Percentiles rank a stretch among this genome's conserved stretches.
phyloP scores from a whole-genome alignment of 2,329 filamentous ascomycete species.

The Calonectria pauciramosa region DNA sequence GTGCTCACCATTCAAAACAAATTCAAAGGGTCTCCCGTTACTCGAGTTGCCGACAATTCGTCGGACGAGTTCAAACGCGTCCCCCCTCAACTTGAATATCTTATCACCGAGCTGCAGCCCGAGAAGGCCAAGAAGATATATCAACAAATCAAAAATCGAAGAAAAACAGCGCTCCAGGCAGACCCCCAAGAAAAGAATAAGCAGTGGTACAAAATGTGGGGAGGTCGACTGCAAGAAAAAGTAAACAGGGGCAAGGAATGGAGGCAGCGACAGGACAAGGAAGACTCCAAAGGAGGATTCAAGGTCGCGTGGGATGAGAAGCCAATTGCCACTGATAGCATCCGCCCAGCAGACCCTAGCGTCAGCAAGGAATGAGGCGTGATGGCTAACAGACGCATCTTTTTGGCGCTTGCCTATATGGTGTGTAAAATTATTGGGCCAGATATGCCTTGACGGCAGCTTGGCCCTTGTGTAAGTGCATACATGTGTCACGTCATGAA shows the following conservation, averaged over 20 bases:
- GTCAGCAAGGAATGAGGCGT: not conserved
- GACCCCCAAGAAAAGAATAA: constrained; percentile 57
- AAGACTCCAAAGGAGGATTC: constrained; percentile 62
- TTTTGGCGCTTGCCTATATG: not conserved
- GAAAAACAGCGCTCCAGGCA: constrained; percentile 60
- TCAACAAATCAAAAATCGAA: constrained; percentile 66
- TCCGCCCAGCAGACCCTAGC: not conserved
- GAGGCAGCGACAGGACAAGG: constrained; percentile 67
- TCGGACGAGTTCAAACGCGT: not conserved
- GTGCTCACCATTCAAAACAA: constrained; percentile 80
- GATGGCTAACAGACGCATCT: not conserved
- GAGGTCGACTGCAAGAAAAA: constrained; percentile 54
- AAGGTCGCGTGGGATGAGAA: constrained; percentile 61
- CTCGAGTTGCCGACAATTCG: constrained; percentile 64
- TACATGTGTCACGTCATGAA: not conserved
- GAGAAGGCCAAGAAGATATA: constrained; percentile 67
- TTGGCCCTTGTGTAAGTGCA: not conserved
- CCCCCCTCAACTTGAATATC: constrained; percentile 83
- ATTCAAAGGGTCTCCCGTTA: constrained; percentile 75
- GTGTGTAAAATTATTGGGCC: not conserved
- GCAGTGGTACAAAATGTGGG: constrained; percentile 63
- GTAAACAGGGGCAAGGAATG: constrained; percentile 70
- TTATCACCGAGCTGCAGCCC: constrained; percentile 72
- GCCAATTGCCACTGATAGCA: constrained; percentile 25
- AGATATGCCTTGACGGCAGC: not conserved